phyloP scores from a whole-genome alignment of 2,329 filamentous ascomycete species.

The Xylariaceae sp. region DNA sequence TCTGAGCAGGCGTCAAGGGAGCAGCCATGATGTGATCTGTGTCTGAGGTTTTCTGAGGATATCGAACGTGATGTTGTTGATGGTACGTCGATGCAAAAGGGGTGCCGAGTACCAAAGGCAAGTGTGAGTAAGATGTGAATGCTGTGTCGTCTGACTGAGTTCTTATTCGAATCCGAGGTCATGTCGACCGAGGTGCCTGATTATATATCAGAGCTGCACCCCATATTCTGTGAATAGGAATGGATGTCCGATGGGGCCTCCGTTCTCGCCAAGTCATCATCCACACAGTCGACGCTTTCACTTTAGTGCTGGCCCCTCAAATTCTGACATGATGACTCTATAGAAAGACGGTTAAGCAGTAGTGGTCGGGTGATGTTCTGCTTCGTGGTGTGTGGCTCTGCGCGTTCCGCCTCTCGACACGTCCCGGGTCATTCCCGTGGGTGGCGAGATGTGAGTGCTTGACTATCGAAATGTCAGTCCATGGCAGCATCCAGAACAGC shows the following conservation, averaged over 20 bases:
- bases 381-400: not conserved
- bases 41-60: not conserved
- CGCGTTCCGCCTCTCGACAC: not conserved
- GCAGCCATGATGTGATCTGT: conserved; percentile 35
- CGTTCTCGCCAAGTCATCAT: not conserved
- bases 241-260: not conserved
- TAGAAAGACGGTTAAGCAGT: not conserved
- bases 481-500: too few species aligned
- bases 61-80: not conserved
- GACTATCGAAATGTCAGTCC: too few species aligned
- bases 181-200: not conserved
- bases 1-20: conserved; percentile 57
- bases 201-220: not conserved
- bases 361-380: not conserved
- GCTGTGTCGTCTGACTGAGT: not conserved
- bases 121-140: not conserved
- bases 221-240: not conserved
- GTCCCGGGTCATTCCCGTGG: too few species aligned
- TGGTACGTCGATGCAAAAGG: not conserved
- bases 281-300: not conserved
- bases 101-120: not conserved
- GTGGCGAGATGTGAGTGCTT: too few species aligned
- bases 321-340: not conserved
- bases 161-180: not conserved
- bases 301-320: not conserved